Base-by-base conservation (phyloP, 495 filamentous ascomycete species). In the Penicillium egyptiacum region DNA sequence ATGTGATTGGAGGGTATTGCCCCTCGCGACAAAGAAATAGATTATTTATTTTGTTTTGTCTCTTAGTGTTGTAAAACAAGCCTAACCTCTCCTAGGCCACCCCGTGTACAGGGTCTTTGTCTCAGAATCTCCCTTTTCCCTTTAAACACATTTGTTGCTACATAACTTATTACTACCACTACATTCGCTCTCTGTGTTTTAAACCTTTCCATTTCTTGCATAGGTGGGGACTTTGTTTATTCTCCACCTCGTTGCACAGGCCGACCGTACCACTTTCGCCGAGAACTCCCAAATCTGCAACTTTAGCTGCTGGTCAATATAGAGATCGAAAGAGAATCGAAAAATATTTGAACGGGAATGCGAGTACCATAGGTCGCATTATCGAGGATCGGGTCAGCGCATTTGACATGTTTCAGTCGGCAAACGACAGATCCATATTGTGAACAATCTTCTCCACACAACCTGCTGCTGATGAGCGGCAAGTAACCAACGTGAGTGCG, bases 201-300 rank as follows among this genome's bases (percentile, higher is more conserved):
- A n/a, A n/a, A 41, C 28, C 50, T 11, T 44, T 61, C 53, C 31
- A 19, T 40, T 46, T 40, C 33, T 26, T 26, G 31, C 30, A 8
- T n/a, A 43, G 40, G 51, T 54, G 52, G 52, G 59, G 60, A 58
- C 54, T 62, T 66, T 69, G 60, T 64, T 68, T 66, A 60, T 62
- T 66, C 66, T 69, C 66, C 66, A 69, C 66, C 64, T 67, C 56
- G 60, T 69, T 62, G 66, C 66, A 66, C 58, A 61, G 63, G 58
- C 65, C 66, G 63, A 66, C 65, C 65, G 59, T 50, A 44, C 55
- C 44, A n/a, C 55, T 55, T 26, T 50, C 56, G 20, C 17, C 45
- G 33, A 46, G 46, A 40, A 41, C 39, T 55, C 44, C 16, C 7
- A 11, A 43, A 39, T 26, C n/a, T 53, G 41, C 55, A 58, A 54